Evolutionary conservation across 2,329 filamentous ascomycete species (phyloP), one percentile per base, ranked within the genome.

Genomic region (Trichophyton benhamiae): DNA sequence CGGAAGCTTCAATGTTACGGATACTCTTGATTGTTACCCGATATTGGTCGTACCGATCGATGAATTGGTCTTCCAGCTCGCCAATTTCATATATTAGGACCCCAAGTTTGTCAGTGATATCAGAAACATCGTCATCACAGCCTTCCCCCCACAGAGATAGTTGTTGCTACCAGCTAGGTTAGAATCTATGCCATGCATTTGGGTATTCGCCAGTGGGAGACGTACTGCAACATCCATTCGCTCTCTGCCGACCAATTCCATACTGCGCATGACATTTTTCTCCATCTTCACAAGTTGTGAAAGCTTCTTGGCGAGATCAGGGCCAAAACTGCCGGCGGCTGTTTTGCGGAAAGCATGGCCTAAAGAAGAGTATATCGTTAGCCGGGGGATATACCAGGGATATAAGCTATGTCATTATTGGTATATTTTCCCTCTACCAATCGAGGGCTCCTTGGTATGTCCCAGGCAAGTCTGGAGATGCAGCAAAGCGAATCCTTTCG

Each of bases 201-300:
- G 17, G 30, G 13, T 44, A 15, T 42, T 55, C 48, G 6, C 33
- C n/a, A 3, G 25, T 8, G 4, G 9, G 9, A 48, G 41, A 82
- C 89, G 72, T 88, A 96, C 91, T 72, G 94, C 94, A 67, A 96
- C 92, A 71, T 97, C 94, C 91, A 97, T 97, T 69, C 94, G 87
- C 81, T 99, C 94, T 71, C 91, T 87, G 53, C 91, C 91, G 60
- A 97, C 94, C 58, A 90, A 82, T 75, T 99, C 94, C 82, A 97
- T 86, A 74, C 91, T 96, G 76, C 94, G 90, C 94, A 99, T 99
- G 62, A 96, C 89, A 74, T 99, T 97, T 86, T 99, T 99, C 80
- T 99, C 94, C 94, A 99, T 99, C 84, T 99, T 99, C 66, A 99
- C 94, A 60, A 99, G 84, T 79, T 95, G 89, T 46, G 91, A 90